A percentile compares a stretch with the other conserved stretches of the same genome.
Conservation (phyloP, 192 early-diverging fungal species). For the Coemansia sp. region DNA sequence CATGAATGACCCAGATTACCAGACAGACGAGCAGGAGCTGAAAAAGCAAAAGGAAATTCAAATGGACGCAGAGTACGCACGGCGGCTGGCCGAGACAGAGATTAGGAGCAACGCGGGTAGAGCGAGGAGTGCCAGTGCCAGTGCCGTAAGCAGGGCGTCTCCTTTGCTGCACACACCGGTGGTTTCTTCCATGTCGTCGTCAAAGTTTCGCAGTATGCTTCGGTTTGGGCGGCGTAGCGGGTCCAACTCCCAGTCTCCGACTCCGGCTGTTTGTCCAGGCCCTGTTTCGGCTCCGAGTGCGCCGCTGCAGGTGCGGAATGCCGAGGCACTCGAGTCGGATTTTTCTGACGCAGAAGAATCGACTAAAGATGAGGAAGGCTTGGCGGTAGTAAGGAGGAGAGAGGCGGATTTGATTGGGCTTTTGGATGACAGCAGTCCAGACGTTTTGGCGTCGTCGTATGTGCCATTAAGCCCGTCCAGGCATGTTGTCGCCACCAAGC, state of each 20-base stretch:
- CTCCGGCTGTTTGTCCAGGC: too few species aligned
- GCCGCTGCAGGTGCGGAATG: not conserved
- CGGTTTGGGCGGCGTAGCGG: slow-evolving; percentile 12
- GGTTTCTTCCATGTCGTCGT: slow-evolving; percentile 7
- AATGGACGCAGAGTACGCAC: slow-evolving; percentile 22
- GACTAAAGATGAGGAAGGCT: too few species aligned
- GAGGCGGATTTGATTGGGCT: slow-evolving; percentile 4
- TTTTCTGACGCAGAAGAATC: slow-evolving; percentile 23
- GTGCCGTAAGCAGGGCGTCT: not conserved
- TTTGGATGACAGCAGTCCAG: slow-evolving; percentile 1
- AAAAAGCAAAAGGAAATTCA: slow-evolving; percentile 7
- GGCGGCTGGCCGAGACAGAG: slow-evolving; percentile 24
- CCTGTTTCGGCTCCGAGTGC: not conserved
- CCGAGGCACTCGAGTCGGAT: slow-evolving; percentile 32
- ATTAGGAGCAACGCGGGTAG: slow-evolving; percentile 1
- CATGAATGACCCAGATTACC: slow-evolving; percentile 38
- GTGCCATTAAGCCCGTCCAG: slow-evolving; percentile 13
- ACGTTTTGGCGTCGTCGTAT: slow-evolving; percentile 6
- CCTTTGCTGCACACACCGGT: not conserved
- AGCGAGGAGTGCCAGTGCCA: slow-evolving; percentile 4
- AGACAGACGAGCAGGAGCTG: slow-evolving; percentile 19
- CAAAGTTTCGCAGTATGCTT: slow-evolving; percentile 40
- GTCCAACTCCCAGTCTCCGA: not conserved
- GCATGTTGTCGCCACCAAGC: too few species aligned
- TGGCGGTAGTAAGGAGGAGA: too few species aligned